Conservation (phyloP, 257 asterid species). For the Nicotiana obtusifolia region DNA sequence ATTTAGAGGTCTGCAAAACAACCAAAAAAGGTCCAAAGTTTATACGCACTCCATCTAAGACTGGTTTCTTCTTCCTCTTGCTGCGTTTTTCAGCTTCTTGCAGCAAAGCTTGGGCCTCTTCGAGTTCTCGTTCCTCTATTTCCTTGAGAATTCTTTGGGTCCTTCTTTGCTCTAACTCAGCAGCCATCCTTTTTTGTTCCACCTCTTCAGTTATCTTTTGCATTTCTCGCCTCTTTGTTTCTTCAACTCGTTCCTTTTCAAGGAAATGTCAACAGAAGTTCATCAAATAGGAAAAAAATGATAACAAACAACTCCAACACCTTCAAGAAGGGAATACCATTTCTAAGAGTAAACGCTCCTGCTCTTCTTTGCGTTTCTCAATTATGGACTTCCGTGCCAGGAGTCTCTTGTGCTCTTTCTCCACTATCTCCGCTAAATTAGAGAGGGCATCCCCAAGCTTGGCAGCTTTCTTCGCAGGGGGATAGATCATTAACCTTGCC, state of each 20-base stretch:
- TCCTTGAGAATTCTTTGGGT: conserved; percentile 70
- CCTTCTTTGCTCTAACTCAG: conserved; percentile 70
- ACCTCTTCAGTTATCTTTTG: conserved; percentile 71
- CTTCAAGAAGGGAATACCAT: conserved; percentile 40
- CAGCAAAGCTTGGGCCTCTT: conserved; percentile 64
- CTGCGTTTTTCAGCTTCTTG: conserved; percentile 50
- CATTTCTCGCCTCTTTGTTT: conserved; percentile 54
- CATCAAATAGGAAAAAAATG: not conserved
- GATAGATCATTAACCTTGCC: conserved; percentile 50
- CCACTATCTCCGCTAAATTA: conserved; percentile 60
- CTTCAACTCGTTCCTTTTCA: conserved; percentile 79
- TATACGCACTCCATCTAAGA: conserved; percentile 63
- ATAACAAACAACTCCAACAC: not conserved
- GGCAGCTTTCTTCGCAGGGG: conserved; percentile 37
- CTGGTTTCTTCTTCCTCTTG: conserved; percentile 68
- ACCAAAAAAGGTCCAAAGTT: not conserved
- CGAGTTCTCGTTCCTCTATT: conserved; percentile 79
- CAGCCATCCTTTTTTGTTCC: conserved; percentile 64
- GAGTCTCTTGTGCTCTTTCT: conserved; percentile 79
- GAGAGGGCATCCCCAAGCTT: conserved; percentile 46
- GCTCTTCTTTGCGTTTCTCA: conserved; percentile 94
- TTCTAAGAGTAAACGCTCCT: conserved; percentile 77
- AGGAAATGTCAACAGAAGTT: conserved; percentile 12
- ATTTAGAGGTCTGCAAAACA: not conserved
- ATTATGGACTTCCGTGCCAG: conserved; percentile 79